phyloP scores from a whole-genome alignment of 306 rosid species.

The Glycyrrhiza uralensis region DNA sequence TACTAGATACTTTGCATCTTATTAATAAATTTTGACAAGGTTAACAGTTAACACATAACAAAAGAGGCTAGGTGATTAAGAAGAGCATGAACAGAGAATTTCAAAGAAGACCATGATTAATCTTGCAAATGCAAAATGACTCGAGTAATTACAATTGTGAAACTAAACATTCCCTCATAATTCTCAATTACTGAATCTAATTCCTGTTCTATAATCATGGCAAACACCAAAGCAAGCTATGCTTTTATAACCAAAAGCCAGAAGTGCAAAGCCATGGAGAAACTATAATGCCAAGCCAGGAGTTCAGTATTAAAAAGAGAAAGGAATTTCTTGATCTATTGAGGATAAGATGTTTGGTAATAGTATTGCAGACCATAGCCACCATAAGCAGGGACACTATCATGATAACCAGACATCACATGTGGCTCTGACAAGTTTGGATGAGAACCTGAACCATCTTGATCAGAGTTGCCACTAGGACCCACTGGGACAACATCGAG shows the following conservation, averaged over 20 bases:
- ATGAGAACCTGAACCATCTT: slow-evolving; percentile 53
- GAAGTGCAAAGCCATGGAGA: slow-evolving; percentile 24
- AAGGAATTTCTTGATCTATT: slow-evolving; percentile 37
- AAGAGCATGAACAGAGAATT: not conserved
- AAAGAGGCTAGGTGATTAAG: not conserved
- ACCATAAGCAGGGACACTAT: slow-evolving; percentile 43
- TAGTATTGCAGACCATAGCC: slow-evolving; percentile 54
- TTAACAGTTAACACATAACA: too few relatives aligned
- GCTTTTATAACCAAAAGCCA: slow-evolving; percentile 23
- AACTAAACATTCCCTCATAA: slow-evolving; percentile 25
- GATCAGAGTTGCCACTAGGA: slow-evolving; percentile 46
- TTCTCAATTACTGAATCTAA: slow-evolving; percentile 31
- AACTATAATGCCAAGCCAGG: slow-evolving; percentile 29
- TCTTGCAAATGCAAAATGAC: slow-evolving; percentile 9
- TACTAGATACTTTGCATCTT: not conserved
- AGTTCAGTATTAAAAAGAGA: slow-evolving; percentile 27
- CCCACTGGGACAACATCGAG: slow-evolving; percentile 53
- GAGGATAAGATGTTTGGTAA: slow-evolving; percentile 54
- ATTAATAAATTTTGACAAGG: not conserved
- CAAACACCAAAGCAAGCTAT: slow-evolving; percentile 27
- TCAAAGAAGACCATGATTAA: not conserved
- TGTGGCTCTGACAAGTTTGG: slow-evolving; percentile 44
- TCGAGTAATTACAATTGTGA: slow-evolving; percentile 31
- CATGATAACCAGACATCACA: slow-evolving; percentile 43
- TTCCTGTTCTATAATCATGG: slow-evolving; percentile 27